Conservation (phyloP, 202 grass and related monocot genomes). For the Zizania palustris region DNA sequence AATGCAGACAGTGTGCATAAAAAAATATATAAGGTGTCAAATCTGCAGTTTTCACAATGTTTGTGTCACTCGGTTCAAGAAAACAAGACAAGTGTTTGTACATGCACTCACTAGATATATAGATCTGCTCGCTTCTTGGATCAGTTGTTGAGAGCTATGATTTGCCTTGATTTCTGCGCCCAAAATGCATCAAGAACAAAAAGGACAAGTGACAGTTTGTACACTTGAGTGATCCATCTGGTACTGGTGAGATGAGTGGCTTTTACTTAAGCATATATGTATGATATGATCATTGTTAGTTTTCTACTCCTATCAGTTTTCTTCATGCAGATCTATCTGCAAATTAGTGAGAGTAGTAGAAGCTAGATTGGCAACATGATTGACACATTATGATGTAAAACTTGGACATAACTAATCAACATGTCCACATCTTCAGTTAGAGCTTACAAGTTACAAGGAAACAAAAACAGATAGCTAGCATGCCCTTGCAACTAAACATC, state of each 20-base stretch:
- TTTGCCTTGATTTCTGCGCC: conserved; percentile 41
- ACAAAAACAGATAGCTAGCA: neutral
- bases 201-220: neutral
- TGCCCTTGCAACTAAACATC: neutral
- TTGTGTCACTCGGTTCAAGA: conserved; percentile 29
- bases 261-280: conserved; percentile 41
- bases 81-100: conserved; percentile 25
- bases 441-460: neutral
- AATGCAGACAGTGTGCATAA: conserved; percentile 25
- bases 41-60: conserved; percentile 6
- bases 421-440: neutral
- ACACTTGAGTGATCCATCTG: conserved; percentile 49
- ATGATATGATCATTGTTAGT: conserved; percentile 24
- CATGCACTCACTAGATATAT: neutral
- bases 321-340: neutral
- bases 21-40: conserved; percentile 32
- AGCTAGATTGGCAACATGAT: conserved; percentile 22
- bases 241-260: conserved; percentile 30
- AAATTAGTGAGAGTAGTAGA: neutral
- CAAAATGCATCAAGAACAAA: conserved; percentile 34
- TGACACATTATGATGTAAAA: conserved; percentile 14
- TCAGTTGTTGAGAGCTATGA: conserved; percentile 35
- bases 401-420: neutral
- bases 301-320: neutral
- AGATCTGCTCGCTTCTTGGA: conserved; percentile 2